Percentiles rank a stretch among this genome's conserved stretches.
phyloP scores from a whole-genome alignment of 1,284 basidiomycete genomes.

The Moniliophthora roreri region DNA sequence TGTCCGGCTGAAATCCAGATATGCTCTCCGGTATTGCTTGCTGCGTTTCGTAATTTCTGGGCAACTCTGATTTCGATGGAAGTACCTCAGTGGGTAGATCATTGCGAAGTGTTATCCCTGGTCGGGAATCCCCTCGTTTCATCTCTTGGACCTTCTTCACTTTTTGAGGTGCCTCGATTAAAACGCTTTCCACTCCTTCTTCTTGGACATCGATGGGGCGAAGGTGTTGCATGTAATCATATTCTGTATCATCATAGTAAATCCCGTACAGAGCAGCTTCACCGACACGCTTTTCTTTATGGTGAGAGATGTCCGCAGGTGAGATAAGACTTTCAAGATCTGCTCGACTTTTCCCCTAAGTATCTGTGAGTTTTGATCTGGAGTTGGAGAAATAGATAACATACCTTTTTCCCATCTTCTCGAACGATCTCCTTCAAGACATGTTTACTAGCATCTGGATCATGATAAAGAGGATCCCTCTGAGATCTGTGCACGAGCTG shows the following conservation, averaged over 20 bases:
- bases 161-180: slow-evolving; percentile 67
- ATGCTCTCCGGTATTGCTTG: slow-evolving; percentile 81
- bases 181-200: slow-evolving; percentile 74
- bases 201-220: slow-evolving; percentile 72
- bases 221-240: slow-evolving; percentile 99
- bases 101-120: slow-evolving; percentile 31
- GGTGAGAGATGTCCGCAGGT: slow-evolving; percentile 57
- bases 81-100: slow-evolving; percentile 73
- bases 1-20: slow-evolving; percentile 90
- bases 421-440: slow-evolving; percentile 85
- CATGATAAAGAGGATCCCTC: slow-evolving; percentile 93
- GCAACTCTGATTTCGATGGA: slow-evolving; percentile 72
- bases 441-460: slow-evolving; percentile 86
- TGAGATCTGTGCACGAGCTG: slow-evolving; percentile 98
- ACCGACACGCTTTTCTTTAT: slow-evolving; percentile 59
- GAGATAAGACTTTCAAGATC: slow-evolving; percentile 68
- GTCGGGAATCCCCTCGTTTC: slow-evolving; percentile 28
- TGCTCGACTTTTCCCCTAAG: slow-evolving; percentile 73
- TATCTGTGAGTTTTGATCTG: slow-evolving; percentile 13
- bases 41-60: slow-evolving; percentile 73
- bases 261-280: slow-evolving; percentile 92
- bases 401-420: slow-evolving; percentile 69
- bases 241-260: slow-evolving; percentile 96
- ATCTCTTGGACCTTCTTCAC: slow-evolving; percentile 36
- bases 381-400: slow-evolving; percentile 14